Base-by-base conservation (phyloP, 495 filamentous ascomycete genomes). In the Zalerion maritima region DNA sequence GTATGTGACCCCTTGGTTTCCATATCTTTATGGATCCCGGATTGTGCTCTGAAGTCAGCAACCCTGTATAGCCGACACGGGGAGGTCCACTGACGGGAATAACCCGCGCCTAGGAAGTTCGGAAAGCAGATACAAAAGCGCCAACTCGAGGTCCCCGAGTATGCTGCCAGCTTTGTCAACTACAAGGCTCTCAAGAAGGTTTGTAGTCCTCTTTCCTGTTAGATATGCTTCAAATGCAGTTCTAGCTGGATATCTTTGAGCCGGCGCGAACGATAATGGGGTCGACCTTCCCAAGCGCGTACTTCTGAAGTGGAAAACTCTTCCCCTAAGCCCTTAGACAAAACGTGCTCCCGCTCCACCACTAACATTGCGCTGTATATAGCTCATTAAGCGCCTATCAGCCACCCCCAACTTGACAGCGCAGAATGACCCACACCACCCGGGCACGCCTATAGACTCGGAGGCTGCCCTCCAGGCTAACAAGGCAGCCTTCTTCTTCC, bases 171-270 rank as follows among this genome's bases (percentile, higher is more conserved):
- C 57, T 96, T 97, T 51, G 86, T 96, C 29, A 94, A 97, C 58
- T 97, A 97, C 62, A 97, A 97, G 61, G 87, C 82, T 32, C 64
- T 97, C 38, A 97, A 97, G 56, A 94, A 96, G 79, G 89, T 94
- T 43, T 25, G 48, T 43, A 9, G 23, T 15, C 19, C 17, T 25
- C 11, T 14, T 16, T 7, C 39, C 18, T 31, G 27, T 26, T 21
- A 14, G 20, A n/a, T n/a, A n/a, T n/a, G n/a, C n/a, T n/a, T n/a
- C n/a, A n/a, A n/a, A n/a, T n/a, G n/a, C n/a, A n/a, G n/a, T n/a
- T n/a, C n/a, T n/a, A n/a, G n/a, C n/a, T n/a, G n/a, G n/a, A n/a
- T n/a, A n/a, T n/a, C n/a, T n/a, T n/a, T n/a, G n/a, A n/a, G n/a
- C n/a, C n/a, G n/a, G n/a, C n/a, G n/a, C n/a, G n/a, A n/a, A n/a